Evolutionary conservation across 1,284 basidiomycete genomes (phyloP), one percentile per base, ranked within the genome.

Genomic region (Polyporus tsugae): DNA sequence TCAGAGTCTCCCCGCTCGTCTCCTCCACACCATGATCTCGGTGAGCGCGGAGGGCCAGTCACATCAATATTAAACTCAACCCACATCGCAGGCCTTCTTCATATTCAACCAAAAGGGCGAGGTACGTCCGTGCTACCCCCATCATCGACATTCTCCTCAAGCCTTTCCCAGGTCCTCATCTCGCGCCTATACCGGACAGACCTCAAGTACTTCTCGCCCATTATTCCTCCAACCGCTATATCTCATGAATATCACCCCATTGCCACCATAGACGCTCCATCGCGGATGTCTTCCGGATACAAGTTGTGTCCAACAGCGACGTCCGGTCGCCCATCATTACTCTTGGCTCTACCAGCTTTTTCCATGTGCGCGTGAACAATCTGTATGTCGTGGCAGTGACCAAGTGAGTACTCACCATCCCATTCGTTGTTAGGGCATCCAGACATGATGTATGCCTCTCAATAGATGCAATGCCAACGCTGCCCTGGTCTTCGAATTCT

Each of bases 81-180:
- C 19, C 22, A 9, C 4, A 22, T 19, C n/a, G 4, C 59, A 96
- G 94, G 96, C 95, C 63, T 97, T 98, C 89, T 98, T 98, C 83
- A 95, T 98, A 72, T 98, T 98, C 87, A 98, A 97, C 78, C 95
- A 96, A 82, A 98, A 98, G 82, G 97, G 96, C 78, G 97, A 98
- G 89, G 95, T 96, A 74, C 67, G 87, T 60, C 38, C 2, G 11
- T 11, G 38, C 13, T 25, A 22, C 69, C 22, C 17, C 19, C 38
- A n/a, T 22, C 49, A 62, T 46, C 63, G 36, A n/a, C 22, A n/a
- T 29, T 22, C 60, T 38, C 19, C 55, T 57, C 42, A 58, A 52
- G 67, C 58, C 35, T 25, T 39, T 53, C 46, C 35, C 75, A 97
- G 95, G 95, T 98, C 75, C 88, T 98, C 75, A 98, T 98, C 78